Base-by-base conservation (phyloP, 345 rosid genomes). In the Mercurialis annua region DNA sequence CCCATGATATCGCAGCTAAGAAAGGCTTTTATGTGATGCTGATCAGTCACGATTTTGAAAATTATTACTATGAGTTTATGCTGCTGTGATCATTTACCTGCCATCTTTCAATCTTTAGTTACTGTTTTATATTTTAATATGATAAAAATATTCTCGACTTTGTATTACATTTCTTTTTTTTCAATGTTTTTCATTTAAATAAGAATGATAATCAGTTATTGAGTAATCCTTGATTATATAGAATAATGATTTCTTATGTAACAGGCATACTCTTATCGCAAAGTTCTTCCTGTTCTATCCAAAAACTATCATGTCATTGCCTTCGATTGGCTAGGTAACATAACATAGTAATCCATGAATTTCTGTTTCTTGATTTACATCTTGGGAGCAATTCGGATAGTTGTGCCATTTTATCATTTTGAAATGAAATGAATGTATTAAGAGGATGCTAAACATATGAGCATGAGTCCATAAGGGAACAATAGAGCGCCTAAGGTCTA, bases 241-340 rank as follows among this genome's bases (percentile, higher is more conserved):
- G 16, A 17, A 47, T 20, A n/a, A 43, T 33, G 51, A 52, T 33
- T 73, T 66, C 23, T 53, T 54, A 31, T 67, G 63, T 61, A n/a
- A 26, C 84, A 93, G 98, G 87, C 97, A 26, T 93, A 86, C 73
- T 93, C 97, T 52, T 93, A 84, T 64, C 92, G 97, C 62, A 93
- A 90, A 80, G 81, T 82, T 69, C 87, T 88, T 66, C 90, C 92
- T 0, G 31, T 68, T 21, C 96, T 90, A 52, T 81, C 97, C 42
- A 88, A 87, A 85, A 83, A 84, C 55, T 87, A 82, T 73, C 92
- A 66, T 65, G 91, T 87, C 52, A 76, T 88, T 73, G 97, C 98
- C 72, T 88, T 92, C 21, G 98, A 92, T 64, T 92, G 98, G 98
- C 76, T 87, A 67, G 93, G 97, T 87, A 76, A 78, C 64, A 62